These are phyloP conservation scores for Blastomyces gilchristii DNA, from an alignment of 2,329 filamentous ascomycete species.

Conservation along the genomic window DNA sequence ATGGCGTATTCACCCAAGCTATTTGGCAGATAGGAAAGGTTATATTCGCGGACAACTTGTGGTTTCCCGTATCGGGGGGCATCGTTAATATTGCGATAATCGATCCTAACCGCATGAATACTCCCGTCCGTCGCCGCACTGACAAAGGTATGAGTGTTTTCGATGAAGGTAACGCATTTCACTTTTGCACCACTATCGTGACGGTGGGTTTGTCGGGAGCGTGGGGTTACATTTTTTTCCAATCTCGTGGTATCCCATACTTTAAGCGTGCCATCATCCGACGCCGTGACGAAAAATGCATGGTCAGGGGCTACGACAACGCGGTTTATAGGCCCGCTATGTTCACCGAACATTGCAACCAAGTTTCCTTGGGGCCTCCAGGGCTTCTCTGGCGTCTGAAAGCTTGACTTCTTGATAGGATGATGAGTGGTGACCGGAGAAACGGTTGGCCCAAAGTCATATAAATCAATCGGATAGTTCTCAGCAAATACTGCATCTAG, in stretches of 20 bases:
- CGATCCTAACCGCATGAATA: conserved; percentile 80
- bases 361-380: conserved; percentile 81
- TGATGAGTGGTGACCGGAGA: conserved; percentile 50
- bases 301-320: conserved; percentile 81
- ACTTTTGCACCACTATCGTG: conserved; percentile 63
- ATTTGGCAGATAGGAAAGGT: conserved; percentile 42
- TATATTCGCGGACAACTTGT: conserved; percentile 65
- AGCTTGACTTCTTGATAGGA: conserved; percentile 45
- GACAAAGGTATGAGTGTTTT: conserved; percentile 87
- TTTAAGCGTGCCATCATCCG: conserved; percentile 81
- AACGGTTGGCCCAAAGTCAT: conserved; percentile 68
- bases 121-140: conserved; percentile 84
- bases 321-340: conserved; percentile 70
- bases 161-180: conserved; percentile 77
- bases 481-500: conserved; percentile 74
- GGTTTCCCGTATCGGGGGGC: conserved; percentile 67
- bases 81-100: conserved; percentile 49
- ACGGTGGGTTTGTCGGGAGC: conserved; percentile 74
- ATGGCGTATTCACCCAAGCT: conserved; percentile 60
- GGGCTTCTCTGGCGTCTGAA: conserved; percentile 46
- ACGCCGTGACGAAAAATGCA: conserved; percentile 85
- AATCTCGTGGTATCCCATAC: conserved; percentile 87
- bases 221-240: conserved; percentile 81
- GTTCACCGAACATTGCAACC: conserved; percentile 81
- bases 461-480: conserved; percentile 49